Base-by-base conservation (phyloP, 2,329 filamentous ascomycete genomes). In the Colletotrichum musicola region DNA sequence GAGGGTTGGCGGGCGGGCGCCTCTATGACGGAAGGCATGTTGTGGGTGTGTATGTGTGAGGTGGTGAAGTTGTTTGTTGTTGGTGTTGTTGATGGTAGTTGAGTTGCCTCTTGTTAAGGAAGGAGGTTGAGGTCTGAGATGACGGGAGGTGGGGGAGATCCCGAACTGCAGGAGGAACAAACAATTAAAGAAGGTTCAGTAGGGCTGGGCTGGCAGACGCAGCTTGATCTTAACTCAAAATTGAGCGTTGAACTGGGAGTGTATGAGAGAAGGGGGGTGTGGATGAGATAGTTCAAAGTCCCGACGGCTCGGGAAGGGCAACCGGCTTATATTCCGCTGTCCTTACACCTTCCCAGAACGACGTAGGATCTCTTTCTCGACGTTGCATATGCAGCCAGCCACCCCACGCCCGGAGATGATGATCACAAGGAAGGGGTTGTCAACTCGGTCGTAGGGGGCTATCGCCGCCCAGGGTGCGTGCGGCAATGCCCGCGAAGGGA, bases 21-120 rank as follows among this genome's bases (percentile, higher is more conserved):
- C 22, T 66, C 62, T 46, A 72, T 59, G 46, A 55, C 54, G 44
- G 70, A 68, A 42, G 70, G 71, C 70, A 72, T 72, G 18, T 22
- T 56, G 58, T 57, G 46, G 30, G 6, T 38, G n/a, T 14, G 10
- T 14, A 4, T 22, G 14, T 44, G 20, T 30, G 20, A 10, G n/a
- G n/a, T 7, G 13, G 5, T 42, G 40, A 42, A 10, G 22, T 25
- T 40, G 38, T 7, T 10, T 40, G 38, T 40, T 42, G 40, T 42
- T n/a, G 40, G 12, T 42, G 16, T 42, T 14, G 16, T n/a, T 4
- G 40, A 42, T 42, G 40, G 16, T 6, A 14, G 40, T n/a, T 42
- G 20, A 49, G 46, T 49, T n/a, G 16, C 16, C 6, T 22, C 20
- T 18, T n/a, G n/a, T 18, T 18, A 49, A 49, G 46, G 20, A 49